phyloP scores from a whole-genome alignment of 2,329 filamentous ascomycete species.

The Fusarium dlaminii region DNA sequence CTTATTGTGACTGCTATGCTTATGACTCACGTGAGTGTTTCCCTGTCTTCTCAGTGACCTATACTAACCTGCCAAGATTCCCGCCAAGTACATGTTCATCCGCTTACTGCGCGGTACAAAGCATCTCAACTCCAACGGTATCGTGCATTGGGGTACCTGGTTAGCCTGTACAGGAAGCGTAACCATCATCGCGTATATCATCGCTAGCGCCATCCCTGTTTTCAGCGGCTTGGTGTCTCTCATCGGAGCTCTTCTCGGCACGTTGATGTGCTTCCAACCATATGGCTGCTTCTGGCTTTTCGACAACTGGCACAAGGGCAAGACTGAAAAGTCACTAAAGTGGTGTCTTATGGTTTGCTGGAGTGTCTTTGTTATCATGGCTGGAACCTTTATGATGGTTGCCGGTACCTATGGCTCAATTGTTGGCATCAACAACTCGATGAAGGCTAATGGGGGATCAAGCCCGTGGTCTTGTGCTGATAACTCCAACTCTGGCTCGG shows the following conservation, averaged over 20 bases:
- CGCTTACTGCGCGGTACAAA: constrained; percentile 41
- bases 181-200: constrained; percentile 41
- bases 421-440: constrained; percentile 46
- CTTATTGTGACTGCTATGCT: constrained; percentile 40
- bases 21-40: constrained; percentile 41
- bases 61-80: background rate
- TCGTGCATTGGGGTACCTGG: constrained; percentile 46
- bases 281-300: constrained; percentile 45
- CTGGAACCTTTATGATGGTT: constrained; percentile 52
- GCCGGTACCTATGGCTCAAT: constrained; percentile 57
- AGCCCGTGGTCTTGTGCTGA: constrained; percentile 55
- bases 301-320: constrained; percentile 39
- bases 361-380: constrained; percentile 20
- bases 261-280: constrained; percentile 43
- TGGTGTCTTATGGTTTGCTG: constrained; percentile 27
- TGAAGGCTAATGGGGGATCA: constrained; percentile 48
- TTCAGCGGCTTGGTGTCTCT: constrained; percentile 44
- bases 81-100: constrained; percentile 30
- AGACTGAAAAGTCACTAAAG: background rate
- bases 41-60: fast-evolving
- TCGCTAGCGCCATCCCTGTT: constrained; percentile 37
- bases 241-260: constrained; percentile 44
- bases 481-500: constrained; percentile 49
- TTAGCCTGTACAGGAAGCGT: constrained; percentile 42
- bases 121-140: constrained; percentile 44